Percentiles rank a stretch among this genome's conserved stretches.
These are phyloP conservation scores for Plasmodium vinckei DNA, from an alignment of 169 alveolate species.

Conservation along the genomic window DNA sequence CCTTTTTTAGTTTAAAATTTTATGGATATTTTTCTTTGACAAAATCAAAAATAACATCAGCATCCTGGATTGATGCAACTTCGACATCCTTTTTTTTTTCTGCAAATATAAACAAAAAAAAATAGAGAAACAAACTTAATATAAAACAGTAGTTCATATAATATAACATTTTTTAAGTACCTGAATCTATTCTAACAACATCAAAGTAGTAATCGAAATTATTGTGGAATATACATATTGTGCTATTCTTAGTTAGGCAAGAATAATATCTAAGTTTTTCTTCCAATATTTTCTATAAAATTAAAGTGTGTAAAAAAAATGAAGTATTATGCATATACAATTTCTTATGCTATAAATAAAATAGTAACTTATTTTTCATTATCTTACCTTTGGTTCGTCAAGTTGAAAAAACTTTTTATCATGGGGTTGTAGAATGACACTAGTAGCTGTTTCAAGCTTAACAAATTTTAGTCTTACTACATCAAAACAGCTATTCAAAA, in stretches of 20 bases:
- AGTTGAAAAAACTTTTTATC: conserved; percentile 53
- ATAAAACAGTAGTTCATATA: not conserved
- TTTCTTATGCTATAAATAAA: not conserved
- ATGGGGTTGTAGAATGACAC: conserved; percentile 59
- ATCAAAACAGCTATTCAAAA: conserved; percentile 36
- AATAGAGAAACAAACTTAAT: not conserved
- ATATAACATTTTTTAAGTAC: not conserved
- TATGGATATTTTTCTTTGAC: conserved; percentile 60
- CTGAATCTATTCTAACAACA: conserved; percentile 52
- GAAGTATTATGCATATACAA: not conserved
- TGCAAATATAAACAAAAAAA: not conserved
- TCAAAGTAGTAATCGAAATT: conserved; percentile 32
- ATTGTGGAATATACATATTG: conserved; percentile 38
- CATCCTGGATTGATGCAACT: conserved; percentile 70
- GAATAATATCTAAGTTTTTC: conserved; percentile 58
- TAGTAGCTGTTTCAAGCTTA: conserved; percentile 45
- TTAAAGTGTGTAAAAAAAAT: not conserved
- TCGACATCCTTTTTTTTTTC: conserved; percentile 59
- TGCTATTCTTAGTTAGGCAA: conserved; percentile 37
- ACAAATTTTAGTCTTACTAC: conserved; percentile 38
- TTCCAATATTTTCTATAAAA: conserved; percentile 45
- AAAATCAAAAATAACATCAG: conserved; percentile 58
- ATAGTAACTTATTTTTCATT: not conserved
- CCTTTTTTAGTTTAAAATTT: too few species aligned
- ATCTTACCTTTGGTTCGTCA: conserved; percentile 39